Percentiles rank a stretch among this genome's conserved stretches.
phyloP scores from a whole-genome alignment of 2,329 filamentous ascomycete species.

The Talaromyces sp. region DNA sequence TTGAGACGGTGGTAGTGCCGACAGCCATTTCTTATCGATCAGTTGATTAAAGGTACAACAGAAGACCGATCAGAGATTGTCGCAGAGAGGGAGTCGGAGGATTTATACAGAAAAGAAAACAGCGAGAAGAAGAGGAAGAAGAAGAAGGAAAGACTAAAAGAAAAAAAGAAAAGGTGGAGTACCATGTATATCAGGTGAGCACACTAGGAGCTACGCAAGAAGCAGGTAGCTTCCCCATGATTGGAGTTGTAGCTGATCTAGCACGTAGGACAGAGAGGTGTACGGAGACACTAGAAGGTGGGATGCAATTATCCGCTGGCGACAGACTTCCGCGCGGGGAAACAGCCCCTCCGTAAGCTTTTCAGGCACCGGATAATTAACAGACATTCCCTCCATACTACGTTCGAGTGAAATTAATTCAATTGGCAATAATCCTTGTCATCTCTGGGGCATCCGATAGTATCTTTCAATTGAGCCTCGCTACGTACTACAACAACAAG shows the following conservation, averaged over 20 bases:
- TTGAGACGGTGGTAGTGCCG: conserved; percentile 34
- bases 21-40: conserved; percentile 15
- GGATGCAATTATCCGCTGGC: background rate
- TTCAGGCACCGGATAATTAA: conserved; percentile 10
- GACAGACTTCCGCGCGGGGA: background rate
- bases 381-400: background rate
- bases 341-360: background rate
- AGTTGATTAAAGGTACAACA: background rate
- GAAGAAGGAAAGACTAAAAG: background rate
- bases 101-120: background rate
- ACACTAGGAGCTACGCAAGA: background rate
- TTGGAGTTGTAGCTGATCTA: background rate
- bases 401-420: background rate
- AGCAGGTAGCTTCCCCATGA: conserved; percentile 3
- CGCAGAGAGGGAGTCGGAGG: background rate
- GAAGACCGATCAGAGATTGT: background rate
- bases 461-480: background rate
- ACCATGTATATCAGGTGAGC: conserved; percentile 3
- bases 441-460: too few species aligned
- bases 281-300: background rate
- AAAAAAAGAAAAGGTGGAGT: background rate
- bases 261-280: background rate
- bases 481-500: background rate
- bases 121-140: background rate
- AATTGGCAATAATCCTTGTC: background rate